Evolutionary conservation across 2,329 filamentous ascomycete genomes (phyloP), one percentile per base, ranked within the genome.

Genomic region (Scytalidium sp.): DNA sequence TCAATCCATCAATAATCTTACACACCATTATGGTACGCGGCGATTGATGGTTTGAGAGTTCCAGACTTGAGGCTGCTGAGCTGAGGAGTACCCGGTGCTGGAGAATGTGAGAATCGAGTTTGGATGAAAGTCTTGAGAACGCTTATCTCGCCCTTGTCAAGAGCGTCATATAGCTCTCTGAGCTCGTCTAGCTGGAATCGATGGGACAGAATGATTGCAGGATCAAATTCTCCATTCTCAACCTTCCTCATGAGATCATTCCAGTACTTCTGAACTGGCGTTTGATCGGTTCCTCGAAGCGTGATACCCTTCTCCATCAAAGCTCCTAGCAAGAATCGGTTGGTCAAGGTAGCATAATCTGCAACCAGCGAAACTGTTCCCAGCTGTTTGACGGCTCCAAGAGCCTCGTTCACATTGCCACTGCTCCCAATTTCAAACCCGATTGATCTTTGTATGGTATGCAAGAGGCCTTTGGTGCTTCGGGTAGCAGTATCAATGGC

Each of bases 91-190:
- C 75, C 80, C 29, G 67, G 49, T 5, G 70, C 70, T 9, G 78
- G 70, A 19, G 80, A 75, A 50, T 67, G 69, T 19, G 78, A 82
- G 52, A 79, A 80, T 63, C 72, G 76, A 1, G 80, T 83, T 70
- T 83, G 73, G 1, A 80, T 74, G 63, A 78, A 94, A 1, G 93
- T 79, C 76, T 96, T 95, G 67, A 95, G 89, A 76, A 95, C 88
- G 3, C 74, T 72, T 57, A 88, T 84, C 50, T 87, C 76, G 51
- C 70, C 72, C 49, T 70, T 73, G 50, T 86, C 75, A 52, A 87
- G 88, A 59, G 63, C 58, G 50, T 75, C 69, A 60, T 89, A 89
- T 1, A 87, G 72, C 60, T 82, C 80, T 50, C 81, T 83, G 51
- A 87, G 77, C 58, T 92, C 87, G 55, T 93, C 87, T 3, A 95